Evolutionary conservation across 108 stramenopile species (phyloP).

Genomic region (Skeletonema marinoi): DNA sequence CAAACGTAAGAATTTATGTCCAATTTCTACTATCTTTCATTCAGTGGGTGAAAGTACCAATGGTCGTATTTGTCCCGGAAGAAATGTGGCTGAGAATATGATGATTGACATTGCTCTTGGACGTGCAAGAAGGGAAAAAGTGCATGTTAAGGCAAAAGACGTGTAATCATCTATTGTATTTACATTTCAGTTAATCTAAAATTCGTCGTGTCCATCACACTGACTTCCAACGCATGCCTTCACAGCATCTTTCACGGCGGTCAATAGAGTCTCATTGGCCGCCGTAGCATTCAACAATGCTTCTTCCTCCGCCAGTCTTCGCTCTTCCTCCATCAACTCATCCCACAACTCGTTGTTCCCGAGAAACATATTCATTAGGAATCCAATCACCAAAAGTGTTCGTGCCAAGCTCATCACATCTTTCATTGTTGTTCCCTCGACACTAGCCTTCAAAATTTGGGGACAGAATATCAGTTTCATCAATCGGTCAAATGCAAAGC

Average conservation of each 20-base stretch:
- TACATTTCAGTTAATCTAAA: neutral
- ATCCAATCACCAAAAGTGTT: constrained; percentile 78
- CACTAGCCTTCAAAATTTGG: constrained; percentile 84
- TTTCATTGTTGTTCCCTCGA: constrained; percentile 88
- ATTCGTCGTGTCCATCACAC: neutral
- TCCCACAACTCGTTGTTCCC: constrained; percentile 84
- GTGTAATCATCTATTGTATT: neutral
- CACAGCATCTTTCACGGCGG: constrained; percentile 5
- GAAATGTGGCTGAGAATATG: no score
- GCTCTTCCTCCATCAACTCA: constrained; percentile 79
- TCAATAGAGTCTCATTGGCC: neutral
- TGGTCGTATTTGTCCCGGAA: no score
- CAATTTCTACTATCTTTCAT: no score
- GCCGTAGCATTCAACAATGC: constrained; percentile 19
- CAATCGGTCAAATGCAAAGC: constrained; percentile 90
- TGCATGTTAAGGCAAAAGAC: no score
- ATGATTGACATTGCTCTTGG: no score
- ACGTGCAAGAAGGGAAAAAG: no score
- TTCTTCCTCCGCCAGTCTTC: constrained; percentile 48
- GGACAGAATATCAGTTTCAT: constrained; percentile 94
- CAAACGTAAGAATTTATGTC: no score
- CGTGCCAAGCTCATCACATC: constrained; percentile 73
- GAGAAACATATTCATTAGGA: constrained; percentile 81
- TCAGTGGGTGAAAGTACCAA: no score
- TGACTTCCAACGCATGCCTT: neutral